Conservation (phyloP, 345 rosid genomes). For the Eucalyptus caleyi region DNA sequence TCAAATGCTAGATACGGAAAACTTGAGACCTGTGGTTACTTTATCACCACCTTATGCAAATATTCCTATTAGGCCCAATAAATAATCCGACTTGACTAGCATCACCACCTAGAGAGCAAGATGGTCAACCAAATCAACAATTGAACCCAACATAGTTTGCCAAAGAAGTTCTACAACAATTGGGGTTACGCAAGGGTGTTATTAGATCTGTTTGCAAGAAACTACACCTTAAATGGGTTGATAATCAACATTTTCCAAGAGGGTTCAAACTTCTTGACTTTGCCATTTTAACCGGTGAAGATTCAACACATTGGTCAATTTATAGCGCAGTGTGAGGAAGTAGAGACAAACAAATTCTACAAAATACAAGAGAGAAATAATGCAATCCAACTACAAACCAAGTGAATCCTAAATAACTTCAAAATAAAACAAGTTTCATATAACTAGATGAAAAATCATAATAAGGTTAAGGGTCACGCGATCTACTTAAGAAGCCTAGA, state of each 20-base stretch:
- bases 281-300: background rate
- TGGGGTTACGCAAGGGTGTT: background rate
- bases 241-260: background rate
- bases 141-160: background rate
- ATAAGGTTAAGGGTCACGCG: too few relatives aligned
- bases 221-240: background rate
- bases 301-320: background rate
- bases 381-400: too few relatives aligned
- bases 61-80: background rate
- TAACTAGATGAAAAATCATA: too few relatives aligned
- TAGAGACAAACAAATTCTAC: background rate
- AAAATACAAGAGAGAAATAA: too few relatives aligned
- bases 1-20: background rate
- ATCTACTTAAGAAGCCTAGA: background rate
- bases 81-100: background rate
- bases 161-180: background rate
- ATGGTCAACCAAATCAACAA: background rate
- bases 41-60: background rate
- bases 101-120: background rate
- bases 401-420: too few relatives aligned
- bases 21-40: background rate
- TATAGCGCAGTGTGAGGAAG: background rate
- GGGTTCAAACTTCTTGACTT: background rate
- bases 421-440: too few relatives aligned
- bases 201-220: background rate